These are phyloP conservation scores for Avicennia marina DNA, from an alignment of 257 asterid genomes.

Conservation along the genomic window DNA sequence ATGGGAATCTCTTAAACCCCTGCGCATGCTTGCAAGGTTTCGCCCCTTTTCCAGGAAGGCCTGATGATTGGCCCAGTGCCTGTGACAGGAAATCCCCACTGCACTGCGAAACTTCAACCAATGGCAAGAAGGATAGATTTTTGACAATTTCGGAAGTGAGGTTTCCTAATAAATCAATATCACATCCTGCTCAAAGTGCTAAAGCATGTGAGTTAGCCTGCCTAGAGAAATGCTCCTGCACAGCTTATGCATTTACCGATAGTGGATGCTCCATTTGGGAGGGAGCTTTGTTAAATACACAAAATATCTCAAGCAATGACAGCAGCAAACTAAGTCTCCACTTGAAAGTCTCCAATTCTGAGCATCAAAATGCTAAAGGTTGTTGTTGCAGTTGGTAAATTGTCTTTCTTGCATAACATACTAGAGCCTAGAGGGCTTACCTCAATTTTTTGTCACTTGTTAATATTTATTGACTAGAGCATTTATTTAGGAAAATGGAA, in stretches of 20 bases:
- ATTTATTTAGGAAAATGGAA: slow-evolving; percentile 23
- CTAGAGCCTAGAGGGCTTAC: too few species aligned
- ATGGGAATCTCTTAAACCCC: neutral
- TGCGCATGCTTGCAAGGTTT: slow-evolving; percentile 37
- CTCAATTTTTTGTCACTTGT: neutral
- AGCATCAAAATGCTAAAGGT: slow-evolving; percentile 29
- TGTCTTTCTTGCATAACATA: neutral
- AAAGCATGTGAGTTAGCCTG: slow-evolving; percentile 26
- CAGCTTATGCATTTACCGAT: slow-evolving; percentile 25
- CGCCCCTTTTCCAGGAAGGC: neutral
- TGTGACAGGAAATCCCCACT: slow-evolving; percentile 27
- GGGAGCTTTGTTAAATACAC: slow-evolving; percentile 22
- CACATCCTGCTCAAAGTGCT: neutral
- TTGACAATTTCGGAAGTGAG: slow-evolving; percentile 3
- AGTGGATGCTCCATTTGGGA: slow-evolving; percentile 29
- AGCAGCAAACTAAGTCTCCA: neutral
- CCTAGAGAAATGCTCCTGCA: slow-evolving; percentile 23
- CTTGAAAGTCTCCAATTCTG: slow-evolving; percentile 27
- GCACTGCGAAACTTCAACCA: slow-evolving; percentile 21
- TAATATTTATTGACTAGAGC: neutral
- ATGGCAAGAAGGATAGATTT: slow-evolving; percentile 20
- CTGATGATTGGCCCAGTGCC: slow-evolving; percentile 1
- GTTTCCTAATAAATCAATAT: slow-evolving; percentile 13
- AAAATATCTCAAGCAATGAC: neutral
- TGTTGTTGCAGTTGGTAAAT: neutral